phyloP scores from a whole-genome alignment of 306 rosid genomes.

The Styphnolobium japonicum region DNA sequence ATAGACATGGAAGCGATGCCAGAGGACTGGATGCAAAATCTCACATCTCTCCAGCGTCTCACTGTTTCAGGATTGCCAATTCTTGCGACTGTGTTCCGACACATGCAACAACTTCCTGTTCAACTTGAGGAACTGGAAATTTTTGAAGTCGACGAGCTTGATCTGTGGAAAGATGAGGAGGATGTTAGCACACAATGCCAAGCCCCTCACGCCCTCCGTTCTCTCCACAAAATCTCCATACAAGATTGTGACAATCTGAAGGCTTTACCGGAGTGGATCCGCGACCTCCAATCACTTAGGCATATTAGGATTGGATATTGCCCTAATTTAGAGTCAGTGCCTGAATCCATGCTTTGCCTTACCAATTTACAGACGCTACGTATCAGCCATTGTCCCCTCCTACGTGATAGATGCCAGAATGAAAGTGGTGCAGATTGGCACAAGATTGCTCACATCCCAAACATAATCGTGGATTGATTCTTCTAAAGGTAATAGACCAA shows the following conservation, averaged over 20 bases:
- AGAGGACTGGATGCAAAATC: neutral
- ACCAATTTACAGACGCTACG: neutral
- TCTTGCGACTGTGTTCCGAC: neutral
- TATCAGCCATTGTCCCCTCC: neutral
- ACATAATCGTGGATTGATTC: neutral
- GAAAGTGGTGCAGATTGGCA: neutral
- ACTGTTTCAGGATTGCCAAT: neutral
- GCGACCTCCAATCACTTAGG: neutral
- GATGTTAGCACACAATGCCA: neutral
- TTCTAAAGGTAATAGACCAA: neutral
- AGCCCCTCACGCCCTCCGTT: neutral
- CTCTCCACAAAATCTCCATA: neutral
- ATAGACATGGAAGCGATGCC: neutral
- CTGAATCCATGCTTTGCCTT: neutral
- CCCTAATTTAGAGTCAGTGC: neutral
- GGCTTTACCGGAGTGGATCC: neutral
- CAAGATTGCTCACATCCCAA: neutral
- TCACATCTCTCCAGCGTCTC: neutral
- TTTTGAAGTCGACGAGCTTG: neutral
- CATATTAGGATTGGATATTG: rapidly evolving
- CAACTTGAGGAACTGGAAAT: neutral
- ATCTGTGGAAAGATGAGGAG: neutral
- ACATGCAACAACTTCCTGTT: neutral
- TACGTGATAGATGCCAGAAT: neutral
- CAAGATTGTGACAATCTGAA: rapidly evolving